These are phyloP conservation scores for Colletotrichum paranaense DNA, from an alignment of 2,329 filamentous ascomycete species.

Conservation along the genomic window DNA sequence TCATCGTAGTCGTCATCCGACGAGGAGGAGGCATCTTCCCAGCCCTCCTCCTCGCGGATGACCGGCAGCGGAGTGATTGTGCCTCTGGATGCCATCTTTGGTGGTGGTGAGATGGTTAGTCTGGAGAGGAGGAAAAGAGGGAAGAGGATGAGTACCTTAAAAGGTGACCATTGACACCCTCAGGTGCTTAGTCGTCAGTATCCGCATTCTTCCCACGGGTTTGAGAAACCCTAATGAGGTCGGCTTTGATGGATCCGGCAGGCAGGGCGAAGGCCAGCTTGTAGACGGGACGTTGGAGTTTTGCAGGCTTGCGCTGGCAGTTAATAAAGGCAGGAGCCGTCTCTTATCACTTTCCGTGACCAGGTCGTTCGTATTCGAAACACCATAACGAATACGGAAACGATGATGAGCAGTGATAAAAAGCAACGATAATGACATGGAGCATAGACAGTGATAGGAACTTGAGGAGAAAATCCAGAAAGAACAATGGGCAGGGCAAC, in stretches of 20 bases:
- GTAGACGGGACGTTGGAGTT: too few species aligned
- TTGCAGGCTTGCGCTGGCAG: too few species aligned
- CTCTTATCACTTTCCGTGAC: neutral
- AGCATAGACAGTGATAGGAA: too few species aligned
- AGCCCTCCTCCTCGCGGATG: slow-evolving; percentile 7
- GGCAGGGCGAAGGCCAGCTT: neutral
- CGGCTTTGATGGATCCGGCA: neutral
- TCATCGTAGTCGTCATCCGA: neutral
- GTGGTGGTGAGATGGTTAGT: neutral
- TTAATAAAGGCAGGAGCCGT: neutral
- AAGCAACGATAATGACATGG: too few species aligned
- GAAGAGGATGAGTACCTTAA: neutral
- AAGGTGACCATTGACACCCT: neutral
- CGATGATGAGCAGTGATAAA: too few species aligned
- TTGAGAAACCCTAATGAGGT: neutral
- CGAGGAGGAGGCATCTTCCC: slow-evolving; percentile 9
- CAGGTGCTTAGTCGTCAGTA: neutral
- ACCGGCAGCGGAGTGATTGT: neutral
- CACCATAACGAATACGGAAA: neutral
- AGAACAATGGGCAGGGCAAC: too few species aligned
- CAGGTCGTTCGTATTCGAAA: neutral
- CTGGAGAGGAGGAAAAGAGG: neutral
- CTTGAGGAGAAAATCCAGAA: too few species aligned
- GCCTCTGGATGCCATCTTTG: neutral
- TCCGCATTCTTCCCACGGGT: neutral